These are phyloP conservation scores for Cryptococcus sp. DNA, from an alignment of 1,284 basidiomycete genomes.

Conservation along the genomic window DNA sequence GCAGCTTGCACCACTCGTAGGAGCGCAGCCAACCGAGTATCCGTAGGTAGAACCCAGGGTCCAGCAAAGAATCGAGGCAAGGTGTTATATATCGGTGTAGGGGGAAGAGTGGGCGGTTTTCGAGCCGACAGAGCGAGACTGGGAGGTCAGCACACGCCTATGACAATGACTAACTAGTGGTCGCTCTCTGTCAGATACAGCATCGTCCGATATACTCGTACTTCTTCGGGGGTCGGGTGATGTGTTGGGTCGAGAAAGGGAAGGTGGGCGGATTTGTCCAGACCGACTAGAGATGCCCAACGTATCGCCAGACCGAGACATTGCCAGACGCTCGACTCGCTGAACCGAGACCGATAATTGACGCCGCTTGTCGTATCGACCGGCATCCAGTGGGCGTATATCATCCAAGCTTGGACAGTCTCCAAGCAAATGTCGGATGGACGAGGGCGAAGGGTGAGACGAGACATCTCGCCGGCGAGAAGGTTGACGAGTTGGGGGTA, in stretches of 20 bases:
- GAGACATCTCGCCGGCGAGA: conserved; percentile 15
- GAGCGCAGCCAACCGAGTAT: conserved; percentile 11
- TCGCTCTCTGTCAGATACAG: conserved; percentile 20
- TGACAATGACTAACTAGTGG: conserved; percentile 13
- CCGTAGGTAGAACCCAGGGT: conserved; percentile 8
- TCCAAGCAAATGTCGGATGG: conserved; percentile 11
- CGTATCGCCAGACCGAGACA: conserved; percentile 17
- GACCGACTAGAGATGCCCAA: conserved; percentile 13
- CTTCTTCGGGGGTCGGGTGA: not conserved
- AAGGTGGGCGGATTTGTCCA: conserved; percentile 12
- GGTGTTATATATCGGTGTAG: conserved; percentile 4
- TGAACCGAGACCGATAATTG: conserved; percentile 13
- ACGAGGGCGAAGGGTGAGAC: conserved; percentile 13
- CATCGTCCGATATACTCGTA: conserved; percentile 13
- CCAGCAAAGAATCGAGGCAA: conserved; percentile 8
- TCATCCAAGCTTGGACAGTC: conserved; percentile 18
- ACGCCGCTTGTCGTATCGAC: conserved; percentile 2
- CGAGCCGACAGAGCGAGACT: conserved; percentile 17
- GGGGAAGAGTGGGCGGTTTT: conserved; percentile 8
- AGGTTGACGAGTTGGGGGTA: conserved; percentile 11
- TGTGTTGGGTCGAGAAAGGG: conserved; percentile 4
- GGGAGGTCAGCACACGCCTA: not conserved
- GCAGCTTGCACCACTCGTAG: conserved; percentile 9
- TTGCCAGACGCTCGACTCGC: conserved; percentile 17
- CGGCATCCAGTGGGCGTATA: conserved; percentile 22